phyloP scores from a whole-genome alignment of 2,329 filamentous ascomycete species.

The Monilinia fructicola region DNA sequence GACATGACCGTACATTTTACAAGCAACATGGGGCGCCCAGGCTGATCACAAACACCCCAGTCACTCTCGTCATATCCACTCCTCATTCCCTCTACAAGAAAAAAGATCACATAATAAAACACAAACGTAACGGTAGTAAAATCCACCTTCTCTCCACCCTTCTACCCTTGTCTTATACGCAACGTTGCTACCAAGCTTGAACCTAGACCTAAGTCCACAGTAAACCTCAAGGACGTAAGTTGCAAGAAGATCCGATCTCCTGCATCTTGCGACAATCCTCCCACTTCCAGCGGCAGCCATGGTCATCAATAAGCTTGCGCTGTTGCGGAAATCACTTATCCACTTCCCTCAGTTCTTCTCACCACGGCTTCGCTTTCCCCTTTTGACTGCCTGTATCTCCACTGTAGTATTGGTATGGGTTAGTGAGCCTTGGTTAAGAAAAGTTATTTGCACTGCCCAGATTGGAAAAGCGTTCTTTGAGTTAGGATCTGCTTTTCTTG shows the following conservation, averaged over 20 bases:
- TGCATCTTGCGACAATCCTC: slow-evolving; percentile 4
- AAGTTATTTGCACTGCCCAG: neutral
- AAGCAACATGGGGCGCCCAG: neutral
- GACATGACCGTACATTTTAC: neutral
- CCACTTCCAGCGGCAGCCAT: slow-evolving; percentile 10
- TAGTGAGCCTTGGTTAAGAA: neutral
- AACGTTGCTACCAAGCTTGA: neutral
- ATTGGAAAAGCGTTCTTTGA: neutral
- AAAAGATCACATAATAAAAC: slow-evolving; percentile 4
- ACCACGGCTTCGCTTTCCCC: neutral
- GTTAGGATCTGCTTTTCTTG: too few species aligned
- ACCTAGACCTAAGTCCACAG: neutral
- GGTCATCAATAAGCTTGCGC: slow-evolving; percentile 7
- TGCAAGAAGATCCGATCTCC: slow-evolving; percentile 16
- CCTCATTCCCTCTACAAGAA: neutral
- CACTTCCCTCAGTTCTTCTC: neutral
- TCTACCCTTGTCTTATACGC: neutral
- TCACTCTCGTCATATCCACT: neutral
- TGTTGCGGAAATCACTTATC: slow-evolving; percentile 3
- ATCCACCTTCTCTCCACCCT: slow-evolving; percentile 6
- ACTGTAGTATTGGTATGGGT: neutral
- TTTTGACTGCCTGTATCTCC: neutral
- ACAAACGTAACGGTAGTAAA: neutral
- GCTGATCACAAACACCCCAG: neutral
- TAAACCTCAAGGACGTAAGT: slow-evolving; percentile 1